Evolutionary conservation across 148 eudicot genomes (phyloP).

Genomic region (Persicaria tinctoria): DNA sequence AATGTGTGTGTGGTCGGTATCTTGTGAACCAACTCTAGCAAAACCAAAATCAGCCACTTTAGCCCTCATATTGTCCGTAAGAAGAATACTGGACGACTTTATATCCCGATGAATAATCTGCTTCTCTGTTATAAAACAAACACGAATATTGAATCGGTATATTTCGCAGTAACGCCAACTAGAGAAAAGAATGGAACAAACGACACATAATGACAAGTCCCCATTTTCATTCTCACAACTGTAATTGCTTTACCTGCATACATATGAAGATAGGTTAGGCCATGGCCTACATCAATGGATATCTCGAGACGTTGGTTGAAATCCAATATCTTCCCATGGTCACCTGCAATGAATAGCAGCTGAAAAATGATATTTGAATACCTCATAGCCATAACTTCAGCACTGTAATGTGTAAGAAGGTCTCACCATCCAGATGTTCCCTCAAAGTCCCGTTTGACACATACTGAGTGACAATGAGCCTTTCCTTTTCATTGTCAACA

Average conservation of each 20-base stretch:
- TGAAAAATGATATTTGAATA: background rate
- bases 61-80: slow-evolving; percentile 72
- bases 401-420: background rate
- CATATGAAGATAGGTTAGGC: slow-evolving; percentile 83
- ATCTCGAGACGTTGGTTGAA: slow-evolving; percentile 89
- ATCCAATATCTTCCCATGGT: slow-evolving; percentile 59
- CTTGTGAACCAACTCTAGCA: slow-evolving; percentile 76
- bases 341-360: slow-evolving; percentile 42
- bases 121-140: slow-evolving; percentile 45
- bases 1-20: slow-evolving; percentile 64
- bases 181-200: background rate
- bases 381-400: background rate
- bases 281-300: slow-evolving; percentile 88
- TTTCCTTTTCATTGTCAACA: slow-evolving; percentile 77
- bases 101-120: slow-evolving; percentile 94
- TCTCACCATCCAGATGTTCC: slow-evolving; percentile 96
- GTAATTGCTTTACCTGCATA: slow-evolving; percentile 55
- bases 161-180: background rate
- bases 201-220: too few relatives aligned
- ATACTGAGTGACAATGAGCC: slow-evolving; percentile 82
- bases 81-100: slow-evolving; percentile 89
- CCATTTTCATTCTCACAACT: too few relatives aligned
- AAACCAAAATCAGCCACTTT: slow-evolving; percentile 99
- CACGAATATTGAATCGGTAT: background rate
- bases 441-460: slow-evolving; percentile 91